Evolutionary conservation across 2,329 filamentous ascomycete genomes (phyloP).

Genomic region (Penicillium sp.): DNA sequence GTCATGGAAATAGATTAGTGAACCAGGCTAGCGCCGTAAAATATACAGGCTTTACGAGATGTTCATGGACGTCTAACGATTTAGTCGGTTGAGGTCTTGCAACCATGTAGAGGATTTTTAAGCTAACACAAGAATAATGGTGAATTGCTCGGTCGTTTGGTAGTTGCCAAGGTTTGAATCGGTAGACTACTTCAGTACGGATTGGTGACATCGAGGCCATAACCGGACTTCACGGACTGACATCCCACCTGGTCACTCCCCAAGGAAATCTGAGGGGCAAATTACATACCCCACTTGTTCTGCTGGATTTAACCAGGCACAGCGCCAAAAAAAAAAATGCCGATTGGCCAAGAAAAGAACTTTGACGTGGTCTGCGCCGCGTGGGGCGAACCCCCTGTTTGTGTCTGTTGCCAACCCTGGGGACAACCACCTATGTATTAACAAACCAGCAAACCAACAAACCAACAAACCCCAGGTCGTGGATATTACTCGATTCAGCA

Average conservation of each 20-base stretch:
- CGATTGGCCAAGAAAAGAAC: background rate
- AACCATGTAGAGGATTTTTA: too few species aligned
- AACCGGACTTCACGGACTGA: too few species aligned
- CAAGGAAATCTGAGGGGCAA: background rate
- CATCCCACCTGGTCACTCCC: background rate
- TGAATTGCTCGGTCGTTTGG: too few species aligned
- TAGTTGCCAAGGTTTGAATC: too few species aligned
- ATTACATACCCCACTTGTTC: background rate
- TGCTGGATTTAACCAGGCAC: background rate
- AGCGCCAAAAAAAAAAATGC: background rate
- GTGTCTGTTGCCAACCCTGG: background rate
- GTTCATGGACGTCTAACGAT: too few species aligned
- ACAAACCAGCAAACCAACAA: background rate
- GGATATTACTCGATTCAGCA: constrained; percentile 5
- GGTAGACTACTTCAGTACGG: too few species aligned
- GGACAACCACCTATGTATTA: background rate
- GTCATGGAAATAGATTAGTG: too few species aligned
- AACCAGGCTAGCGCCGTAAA: too few species aligned
- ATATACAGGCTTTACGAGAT: too few species aligned
- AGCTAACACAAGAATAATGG: too few species aligned
- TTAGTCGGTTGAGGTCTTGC: too few species aligned
- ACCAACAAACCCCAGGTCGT: background rate
- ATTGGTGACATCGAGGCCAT: too few species aligned
- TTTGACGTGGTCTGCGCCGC: background rate
- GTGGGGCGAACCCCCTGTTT: background rate